Evolutionary conservation across 495 filamentous ascomycete genomes (phyloP), one percentile per base, ranked within the genome.

Genomic region (Aspergillus nanangensis): DNA sequence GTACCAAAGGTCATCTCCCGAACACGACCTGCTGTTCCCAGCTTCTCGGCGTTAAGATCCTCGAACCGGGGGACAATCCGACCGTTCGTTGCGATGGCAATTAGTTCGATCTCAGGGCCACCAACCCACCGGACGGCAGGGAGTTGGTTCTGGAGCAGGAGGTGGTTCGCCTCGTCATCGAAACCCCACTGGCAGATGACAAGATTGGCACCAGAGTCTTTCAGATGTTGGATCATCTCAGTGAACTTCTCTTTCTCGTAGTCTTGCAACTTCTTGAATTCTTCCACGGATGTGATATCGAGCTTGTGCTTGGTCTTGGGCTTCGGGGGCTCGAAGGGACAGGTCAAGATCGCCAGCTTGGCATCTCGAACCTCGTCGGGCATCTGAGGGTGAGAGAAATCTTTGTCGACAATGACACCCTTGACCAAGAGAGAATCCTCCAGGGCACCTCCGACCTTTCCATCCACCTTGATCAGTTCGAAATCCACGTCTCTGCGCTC

Each of bases 231-330:
- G 55, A 99, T 95, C 93, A 99, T 99, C 72, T 97, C 93, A 44
- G 86, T 79, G 61, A 99, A 99, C 67, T 96, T 99, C 62, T 87
- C 82, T 48, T 80, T 83, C 69, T 99, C 93, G 67, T 99, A 99
- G 35, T 76, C 86, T 58, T 99, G 93, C 47, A 99, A 70, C 61
- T 88, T 90, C 76, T 93, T 95, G 75, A 95, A 99, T 67, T 99
- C 93, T 48, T 96, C 91, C 8, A 99, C 92, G 38, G 82, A 87
- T 45, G 90, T 94, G 63, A 99, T 99, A 56, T 99, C 94, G 23
- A 99, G 79, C 79, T 95, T 96, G 72, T 99, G 93, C 80, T 99
- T 99, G 20, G 93, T 99, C 82, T 99, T 99, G 38, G 93, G 93
- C 78, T 99, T 99, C 13, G 93, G 93, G n/a, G 93, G 93, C 71